phyloP scores from a whole-genome alignment of 176 grass and related monocot genomes.

The Aechmea fasciata region DNA sequence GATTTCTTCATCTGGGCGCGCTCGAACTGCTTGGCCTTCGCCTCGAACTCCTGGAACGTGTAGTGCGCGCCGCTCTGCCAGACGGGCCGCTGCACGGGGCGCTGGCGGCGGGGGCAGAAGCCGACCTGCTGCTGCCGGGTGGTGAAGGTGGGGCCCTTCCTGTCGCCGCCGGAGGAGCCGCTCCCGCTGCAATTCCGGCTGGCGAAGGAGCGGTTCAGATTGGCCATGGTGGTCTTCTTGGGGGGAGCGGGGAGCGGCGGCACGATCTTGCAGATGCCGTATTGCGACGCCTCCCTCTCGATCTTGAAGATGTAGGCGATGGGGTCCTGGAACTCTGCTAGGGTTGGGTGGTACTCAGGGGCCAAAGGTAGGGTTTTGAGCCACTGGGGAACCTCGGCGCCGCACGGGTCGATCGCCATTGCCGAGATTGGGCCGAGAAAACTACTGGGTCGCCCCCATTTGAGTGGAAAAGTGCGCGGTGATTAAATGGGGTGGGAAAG shows the following conservation, averaged over 20 bases:
- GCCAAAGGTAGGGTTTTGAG: conserved; percentile 69
- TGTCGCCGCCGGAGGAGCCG: not conserved
- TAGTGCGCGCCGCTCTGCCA: conserved; percentile 95
- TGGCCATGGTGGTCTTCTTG: conserved; percentile 45
- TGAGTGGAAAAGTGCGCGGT: conserved; percentile 4
- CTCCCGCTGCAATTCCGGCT: conserved; percentile 23
- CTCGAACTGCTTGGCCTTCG: conserved; percentile 70
- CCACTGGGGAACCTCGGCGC: conserved; percentile 32
- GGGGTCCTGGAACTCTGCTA: conserved; percentile 75
- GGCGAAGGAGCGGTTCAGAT: conserved; percentile 64
- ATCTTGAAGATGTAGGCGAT: conserved; percentile 96
- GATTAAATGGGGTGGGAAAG: not conserved
- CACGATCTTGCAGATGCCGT: conserved; percentile 99
- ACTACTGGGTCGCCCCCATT: conserved; percentile 18
- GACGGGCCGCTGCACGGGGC: conserved; percentile 65
- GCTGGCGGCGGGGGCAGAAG: conserved; percentile 68
- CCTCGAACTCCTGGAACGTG: conserved; percentile 75
- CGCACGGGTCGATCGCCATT: conserved; percentile 41
- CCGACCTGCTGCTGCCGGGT: conserved; percentile 94
- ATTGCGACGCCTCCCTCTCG: conserved; percentile 76
- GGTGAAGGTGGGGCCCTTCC: conserved; percentile 49
- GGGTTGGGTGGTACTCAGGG: conserved; percentile 75
- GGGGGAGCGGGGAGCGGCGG: conserved; percentile 57
- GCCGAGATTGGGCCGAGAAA: conserved; percentile 1
- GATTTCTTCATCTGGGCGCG: conserved; percentile 36